Evolutionary conservation across 2,329 filamentous ascomycete species (phyloP).

Genomic region (Metarhizium album): DNA sequence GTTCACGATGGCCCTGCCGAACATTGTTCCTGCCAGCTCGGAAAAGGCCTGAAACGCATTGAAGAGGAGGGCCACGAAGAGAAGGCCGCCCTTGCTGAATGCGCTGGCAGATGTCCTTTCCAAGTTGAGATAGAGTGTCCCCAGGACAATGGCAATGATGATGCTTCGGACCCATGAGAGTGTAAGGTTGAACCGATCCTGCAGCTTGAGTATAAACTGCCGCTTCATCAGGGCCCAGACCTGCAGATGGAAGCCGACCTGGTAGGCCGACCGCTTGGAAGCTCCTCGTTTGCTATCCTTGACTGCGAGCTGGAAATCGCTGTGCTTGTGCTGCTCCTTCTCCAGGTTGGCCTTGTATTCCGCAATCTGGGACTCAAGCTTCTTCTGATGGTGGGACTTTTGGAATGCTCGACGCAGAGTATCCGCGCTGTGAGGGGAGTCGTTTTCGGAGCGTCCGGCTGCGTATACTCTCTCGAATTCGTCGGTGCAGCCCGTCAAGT

Average conservation of each 20-base stretch:
- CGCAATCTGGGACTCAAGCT: constrained; percentile 54
- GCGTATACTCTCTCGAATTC: constrained; percentile 74
- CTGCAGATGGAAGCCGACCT: constrained; percentile 72
- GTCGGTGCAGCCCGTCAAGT: constrained; percentile 72
- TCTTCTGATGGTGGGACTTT: constrained; percentile 46
- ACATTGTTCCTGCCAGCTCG: constrained; percentile 65
- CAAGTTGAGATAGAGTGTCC: constrained; percentile 67
- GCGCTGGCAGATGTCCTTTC: constrained; percentile 56
- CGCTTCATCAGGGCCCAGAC: constrained; percentile 75
- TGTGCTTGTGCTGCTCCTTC: constrained; percentile 54
- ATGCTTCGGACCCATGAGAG: constrained; percentile 61
- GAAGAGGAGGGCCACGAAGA: constrained; percentile 73
- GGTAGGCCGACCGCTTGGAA: constrained; percentile 69
- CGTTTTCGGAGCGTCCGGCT: constrained; percentile 49
- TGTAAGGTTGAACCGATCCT: constrained; percentile 67
- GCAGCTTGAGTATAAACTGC: constrained; percentile 76
- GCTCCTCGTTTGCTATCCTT: constrained; percentile 67
- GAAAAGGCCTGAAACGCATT: constrained; percentile 82
- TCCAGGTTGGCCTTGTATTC: constrained; percentile 55
- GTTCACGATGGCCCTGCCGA: constrained; percentile 65
- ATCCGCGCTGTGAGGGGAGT: constrained; percentile 59
- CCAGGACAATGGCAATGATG: constrained; percentile 66
- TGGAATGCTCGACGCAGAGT: constrained; percentile 60
- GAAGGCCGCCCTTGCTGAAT: constrained; percentile 70
- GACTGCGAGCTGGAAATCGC: constrained; percentile 69